Evolutionary conservation across 352 stramenopile species (phyloP), one percentile per base, ranked within the genome.

Genomic region (Aphanomyces euteiches): DNA sequence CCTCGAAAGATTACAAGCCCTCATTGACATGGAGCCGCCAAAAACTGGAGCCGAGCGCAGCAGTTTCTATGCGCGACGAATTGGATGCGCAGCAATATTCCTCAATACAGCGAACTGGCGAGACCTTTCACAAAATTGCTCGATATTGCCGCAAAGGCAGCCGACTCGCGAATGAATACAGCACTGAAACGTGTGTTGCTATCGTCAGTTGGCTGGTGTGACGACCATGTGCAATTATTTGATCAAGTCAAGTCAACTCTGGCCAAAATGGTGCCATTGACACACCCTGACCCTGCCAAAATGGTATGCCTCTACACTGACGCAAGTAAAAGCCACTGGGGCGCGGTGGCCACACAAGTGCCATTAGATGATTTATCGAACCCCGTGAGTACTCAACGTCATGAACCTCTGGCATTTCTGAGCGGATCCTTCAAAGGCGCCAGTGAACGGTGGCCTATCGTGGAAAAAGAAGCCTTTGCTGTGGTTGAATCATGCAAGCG

Each of bases 51-150:
- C 45, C 0, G 75, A 80, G 0, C 50, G 6, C 73, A 76, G 19
- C 73, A 79, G 56, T 78, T 75, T 17, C 7, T 81, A 1, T 78
- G 73, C 58, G 73, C 71, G 0, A 39, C 56, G 0, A 78, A 78
- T 15, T 78, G 72, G 77, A 79, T 78, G 77, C 73, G 71, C 2
- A 37, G 47, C 8, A 78, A 57, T 13, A 79, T 82, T 19, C 64
- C 74, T 0, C 47, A 75, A 3, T 80, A 72, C 58, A 65, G 50
- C 21, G 15, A 58, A 6, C 50, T 58, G 7, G 21, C 36, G 12
- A 21, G 36, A 12, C 50, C 17, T 36, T 58, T 58, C 5, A n/a
- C n/a, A n/a, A n/a, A n/a, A n/a, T n/a, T 21, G 45, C 37, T 48
- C 41, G 66, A 72, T 3, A 40, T 41, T 21, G 41, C 7, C 19